Base-by-base conservation (phyloP, 768 basidiomycete species). In the Boletus tomentosulus region DNA sequence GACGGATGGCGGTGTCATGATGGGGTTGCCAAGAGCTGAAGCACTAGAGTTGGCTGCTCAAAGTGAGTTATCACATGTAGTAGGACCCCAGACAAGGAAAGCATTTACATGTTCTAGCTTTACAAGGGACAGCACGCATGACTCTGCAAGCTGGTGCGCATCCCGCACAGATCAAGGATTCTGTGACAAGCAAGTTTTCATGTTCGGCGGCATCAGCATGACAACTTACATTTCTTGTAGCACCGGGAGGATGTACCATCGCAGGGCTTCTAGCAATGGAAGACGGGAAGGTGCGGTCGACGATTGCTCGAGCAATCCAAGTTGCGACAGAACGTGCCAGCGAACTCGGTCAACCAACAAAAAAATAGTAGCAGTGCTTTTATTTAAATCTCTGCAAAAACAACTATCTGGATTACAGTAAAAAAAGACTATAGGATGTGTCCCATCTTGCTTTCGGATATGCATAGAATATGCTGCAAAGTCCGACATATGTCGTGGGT, bases 1-100 rank as follows among this genome's bases (percentile, higher is more conserved):
- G 94, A 88, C 93, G 1, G 97, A 98, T 69, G 97, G 97, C 27
- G 97, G 94, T 42, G 97, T 98, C 44, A 98, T 99, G 96, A 98
- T 98, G 97, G 97, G 97, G 30, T 73, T 99, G 48, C 97, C 97
- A 3, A 78, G 97, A 57, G 82, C 85, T 2, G 97, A 98, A 70
- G 94, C 97, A 5, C 73, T 98, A 41, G 97, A 99, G 68, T 74
- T 99, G 48, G 96, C 97, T 46, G 85, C 96, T 43, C 97, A 99
- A 73, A 93, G 96, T 97, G 66, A 63, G 84, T 73, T 15, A 22
- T 19, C 33, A 13, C 30, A 42, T 28, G 10, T 2, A 9, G 2
- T 50, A 28, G 46, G 15, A 48, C 30, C 22, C 10, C 9, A n/a
- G 33, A 49, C 34, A n/a, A 34, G 35, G 25, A 11, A 35, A 42